These are phyloP conservation scores for Serendipita sp. DNA, from an alignment of 768 basidiomycete genomes.

Conservation along the genomic window DNA sequence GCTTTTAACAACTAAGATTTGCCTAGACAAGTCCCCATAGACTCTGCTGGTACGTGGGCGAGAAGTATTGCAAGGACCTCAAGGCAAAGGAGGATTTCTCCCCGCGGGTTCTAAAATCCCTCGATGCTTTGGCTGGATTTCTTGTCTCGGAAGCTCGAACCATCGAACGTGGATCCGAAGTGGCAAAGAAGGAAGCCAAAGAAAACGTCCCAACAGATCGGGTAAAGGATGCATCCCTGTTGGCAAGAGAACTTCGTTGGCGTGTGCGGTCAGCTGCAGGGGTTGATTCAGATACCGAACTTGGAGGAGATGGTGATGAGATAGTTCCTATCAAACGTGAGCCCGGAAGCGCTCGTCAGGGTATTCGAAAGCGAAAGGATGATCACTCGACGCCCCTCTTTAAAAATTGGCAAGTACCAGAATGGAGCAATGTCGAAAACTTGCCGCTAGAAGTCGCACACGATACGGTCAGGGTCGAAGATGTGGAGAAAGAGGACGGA, in stretches of 20 bases:
- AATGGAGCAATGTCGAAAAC: constrained; percentile 4
- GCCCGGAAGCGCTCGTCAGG: not conserved
- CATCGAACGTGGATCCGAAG: constrained; percentile 55
- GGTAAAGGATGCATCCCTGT: constrained; percentile 62
- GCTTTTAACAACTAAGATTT: constrained; percentile 10
- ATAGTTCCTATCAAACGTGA: constrained; percentile 3
- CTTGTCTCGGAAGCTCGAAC: constrained; percentile 59
- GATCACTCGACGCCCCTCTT: not conserved
- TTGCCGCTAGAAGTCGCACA: not conserved
- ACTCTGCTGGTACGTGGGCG: constrained; percentile 81
- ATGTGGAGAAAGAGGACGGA: not conserved
- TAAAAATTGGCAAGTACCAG: constrained; percentile 2
- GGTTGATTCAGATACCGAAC: constrained; percentile 14
- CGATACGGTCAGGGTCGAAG: constrained; percentile 3
- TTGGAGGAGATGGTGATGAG: constrained; percentile 2
- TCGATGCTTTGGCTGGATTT: constrained; percentile 57
- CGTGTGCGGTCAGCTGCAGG: constrained; percentile 31
- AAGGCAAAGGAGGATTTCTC: constrained; percentile 37
- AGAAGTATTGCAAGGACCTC: constrained; percentile 61
- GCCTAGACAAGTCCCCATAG: constrained; percentile 23
- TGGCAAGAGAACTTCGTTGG: constrained; percentile 80
- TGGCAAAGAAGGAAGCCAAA: constrained; percentile 56
- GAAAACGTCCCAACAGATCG: constrained; percentile 70
- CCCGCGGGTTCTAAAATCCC: constrained; percentile 49
- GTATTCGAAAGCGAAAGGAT: constrained; percentile 1